phyloP scores from a whole-genome alignment of 495 filamentous ascomycete genomes.

The Platismatia glauca region DNA sequence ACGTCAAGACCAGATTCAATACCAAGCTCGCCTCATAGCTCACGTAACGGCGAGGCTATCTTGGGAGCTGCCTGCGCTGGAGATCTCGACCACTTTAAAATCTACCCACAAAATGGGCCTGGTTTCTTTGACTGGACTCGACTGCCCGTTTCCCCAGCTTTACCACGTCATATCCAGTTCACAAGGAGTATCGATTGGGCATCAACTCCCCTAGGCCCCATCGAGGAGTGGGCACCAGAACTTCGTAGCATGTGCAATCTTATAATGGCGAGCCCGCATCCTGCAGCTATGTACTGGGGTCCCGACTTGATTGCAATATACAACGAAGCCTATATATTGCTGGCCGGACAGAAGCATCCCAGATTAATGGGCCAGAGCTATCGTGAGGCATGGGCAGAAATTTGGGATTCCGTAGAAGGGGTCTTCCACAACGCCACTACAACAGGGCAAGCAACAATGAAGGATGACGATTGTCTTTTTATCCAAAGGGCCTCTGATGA shows the following conservation, averaged over 20 bases:
- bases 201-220: slow-evolving; percentile 52
- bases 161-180: slow-evolving; percentile 57
- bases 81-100: slow-evolving; percentile 27
- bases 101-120: slow-evolving; percentile 2
- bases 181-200: slow-evolving; percentile 58
- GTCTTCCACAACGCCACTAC: slow-evolving; percentile 48
- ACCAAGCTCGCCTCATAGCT: slow-evolving; percentile 4
- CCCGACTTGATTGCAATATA: slow-evolving; percentile 57
- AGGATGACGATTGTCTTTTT: slow-evolving; percentile 62
- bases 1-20: background rate
- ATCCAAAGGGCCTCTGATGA: slow-evolving; percentile 39
- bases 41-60: slow-evolving; percentile 25
- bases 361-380: slow-evolving; percentile 59
- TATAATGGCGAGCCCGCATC: slow-evolving; percentile 65
- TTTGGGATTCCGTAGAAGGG: slow-evolving; percentile 54
- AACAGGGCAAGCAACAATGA: slow-evolving; percentile 62
- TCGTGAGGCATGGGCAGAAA: slow-evolving; percentile 53
- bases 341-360: slow-evolving; percentile 64
- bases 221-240: slow-evolving; percentile 54
- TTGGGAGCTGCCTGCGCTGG: slow-evolving; percentile 26
- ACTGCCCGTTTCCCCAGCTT: slow-evolving; percentile 44
- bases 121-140: slow-evolving; percentile 61
- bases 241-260: slow-evolving; percentile 56
- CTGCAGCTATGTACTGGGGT: slow-evolving; percentile 67
- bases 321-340: slow-evolving; percentile 60